Evolutionary conservation across 2,329 filamentous ascomycete species (phyloP).

Genomic region (Coniochaeta pulveracea): DNA sequence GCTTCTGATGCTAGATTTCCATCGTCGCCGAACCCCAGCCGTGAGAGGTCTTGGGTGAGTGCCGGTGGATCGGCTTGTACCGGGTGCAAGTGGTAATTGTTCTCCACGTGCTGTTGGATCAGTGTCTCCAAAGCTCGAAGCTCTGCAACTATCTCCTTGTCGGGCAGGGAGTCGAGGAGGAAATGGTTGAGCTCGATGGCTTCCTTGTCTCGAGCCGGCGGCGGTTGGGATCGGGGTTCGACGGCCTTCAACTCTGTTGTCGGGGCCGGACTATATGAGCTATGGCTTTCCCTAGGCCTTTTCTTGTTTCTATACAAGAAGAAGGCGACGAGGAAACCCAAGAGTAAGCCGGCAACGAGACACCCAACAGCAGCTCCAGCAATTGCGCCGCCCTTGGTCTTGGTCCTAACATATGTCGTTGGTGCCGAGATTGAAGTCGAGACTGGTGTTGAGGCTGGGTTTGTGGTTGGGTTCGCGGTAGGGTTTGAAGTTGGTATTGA

Average conservation of each 20-base stretch:
- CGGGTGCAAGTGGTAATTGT: constrained; percentile 22
- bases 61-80: constrained; percentile 9
- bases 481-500: not conserved
- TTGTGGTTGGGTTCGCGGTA: not conserved
- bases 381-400: constrained; percentile 7
- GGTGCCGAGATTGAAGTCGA: not conserved
- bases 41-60: constrained; percentile 14
- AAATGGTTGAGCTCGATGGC: constrained; percentile 21
- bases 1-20: constrained; percentile 7
- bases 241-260: constrained; percentile 4
- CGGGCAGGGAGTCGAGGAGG: constrained; percentile 22
- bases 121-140: constrained; percentile 21
- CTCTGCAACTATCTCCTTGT: constrained; percentile 22
- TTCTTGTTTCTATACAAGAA: constrained; percentile 15
- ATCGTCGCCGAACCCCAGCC: constrained; percentile 15
- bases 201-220: constrained; percentile 4
- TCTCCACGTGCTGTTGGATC: constrained; percentile 27
- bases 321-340: constrained; percentile 12
- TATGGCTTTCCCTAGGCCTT: not conserved
- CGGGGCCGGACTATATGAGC: not conserved
- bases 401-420: not conserved
- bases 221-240: not conserved
- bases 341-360: constrained; percentile 12
- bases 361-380: constrained; percentile 20
- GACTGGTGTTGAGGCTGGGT: not conserved